Conservation (phyloP, 2,329 filamentous ascomycete species). For the Calonectria fujianensis region DNA sequence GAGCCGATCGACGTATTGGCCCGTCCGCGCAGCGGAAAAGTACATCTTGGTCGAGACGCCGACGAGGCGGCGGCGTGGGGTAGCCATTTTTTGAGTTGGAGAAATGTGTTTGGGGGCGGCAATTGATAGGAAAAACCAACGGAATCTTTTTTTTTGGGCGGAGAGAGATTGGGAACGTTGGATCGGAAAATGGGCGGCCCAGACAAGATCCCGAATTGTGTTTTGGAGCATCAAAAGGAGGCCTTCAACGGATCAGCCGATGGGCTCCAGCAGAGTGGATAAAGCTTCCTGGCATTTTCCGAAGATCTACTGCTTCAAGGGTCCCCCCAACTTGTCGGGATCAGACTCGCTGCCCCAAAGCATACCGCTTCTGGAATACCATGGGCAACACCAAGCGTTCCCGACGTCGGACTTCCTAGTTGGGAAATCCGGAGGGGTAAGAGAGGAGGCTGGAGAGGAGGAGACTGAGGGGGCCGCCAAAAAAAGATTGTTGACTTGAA, state of each 20-base stretch:
- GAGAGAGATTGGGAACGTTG: background rate
- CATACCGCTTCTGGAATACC: constrained; percentile 35
- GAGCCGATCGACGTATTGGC: constrained; percentile 71
- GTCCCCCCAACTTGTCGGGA: background rate
- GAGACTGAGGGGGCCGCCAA: background rate
- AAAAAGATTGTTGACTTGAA: constrained; percentile 22
- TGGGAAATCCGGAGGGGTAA: constrained; percentile 35
- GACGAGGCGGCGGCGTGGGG: constrained; percentile 74
- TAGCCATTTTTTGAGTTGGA: constrained; percentile 42
- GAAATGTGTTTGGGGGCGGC: background rate
- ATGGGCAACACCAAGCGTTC: background rate
- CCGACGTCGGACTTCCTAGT: constrained; percentile 36
- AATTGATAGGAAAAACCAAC: background rate
- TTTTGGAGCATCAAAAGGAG: constrained; percentile 4
- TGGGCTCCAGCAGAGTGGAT: background rate
- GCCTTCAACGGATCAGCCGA: constrained; percentile 20
- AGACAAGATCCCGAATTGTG: background rate
- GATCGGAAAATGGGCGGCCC: constrained; percentile 6
- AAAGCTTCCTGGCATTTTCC: background rate
- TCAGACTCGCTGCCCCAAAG: background rate
- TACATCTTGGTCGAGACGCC: constrained; percentile 89
- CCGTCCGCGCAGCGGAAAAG: constrained; percentile 80
- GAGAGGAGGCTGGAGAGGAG: background rate
- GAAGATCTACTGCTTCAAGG: background rate
- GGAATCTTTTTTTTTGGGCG: background rate